phyloP scores from a whole-genome alignment of 192 early-diverging fungal genomes.

The Backusella circina region DNA sequence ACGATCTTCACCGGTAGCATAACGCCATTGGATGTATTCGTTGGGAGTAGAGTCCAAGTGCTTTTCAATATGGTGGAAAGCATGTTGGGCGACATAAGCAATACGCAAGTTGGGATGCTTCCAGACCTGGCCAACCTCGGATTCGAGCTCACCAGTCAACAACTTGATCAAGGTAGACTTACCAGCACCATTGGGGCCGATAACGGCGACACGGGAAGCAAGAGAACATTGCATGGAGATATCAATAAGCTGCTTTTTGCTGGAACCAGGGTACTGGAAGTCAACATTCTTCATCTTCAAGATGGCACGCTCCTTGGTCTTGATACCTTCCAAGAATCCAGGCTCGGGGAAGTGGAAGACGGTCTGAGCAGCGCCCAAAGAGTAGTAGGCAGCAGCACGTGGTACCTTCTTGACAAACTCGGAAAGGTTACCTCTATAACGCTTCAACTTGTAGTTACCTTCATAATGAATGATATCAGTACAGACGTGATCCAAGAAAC shows the following conservation, averaged over 20 bases:
- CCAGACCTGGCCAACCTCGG: constrained; percentile 70
- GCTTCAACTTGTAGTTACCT: constrained; percentile 63
- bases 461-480: constrained; percentile 88
- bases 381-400: constrained; percentile 76
- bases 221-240: constrained; percentile 65
- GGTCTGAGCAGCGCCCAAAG: constrained; percentile 60
- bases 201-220: constrained; percentile 75
- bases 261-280: constrained; percentile 67
- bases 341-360: constrained; percentile 74
- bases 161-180: constrained; percentile 73
- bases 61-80: constrained; percentile 84
- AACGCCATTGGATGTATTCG: constrained; percentile 85
- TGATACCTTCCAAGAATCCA: constrained; percentile 71
- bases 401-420: constrained; percentile 77
- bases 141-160: constrained; percentile 74
- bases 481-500: constrained; percentile 78
- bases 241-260: constrained; percentile 55
- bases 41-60: constrained; percentile 81
- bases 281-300: constrained; percentile 71
- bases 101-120: constrained; percentile 85
- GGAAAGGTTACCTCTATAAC: constrained; percentile 76
- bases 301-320: constrained; percentile 72
- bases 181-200: constrained; percentile 76
- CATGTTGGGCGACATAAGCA: constrained; percentile 86
- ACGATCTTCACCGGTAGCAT: constrained; percentile 74